Conservation (phyloP, 2,329 filamentous ascomycete species). For the Rutstroemia sp. region DNA sequence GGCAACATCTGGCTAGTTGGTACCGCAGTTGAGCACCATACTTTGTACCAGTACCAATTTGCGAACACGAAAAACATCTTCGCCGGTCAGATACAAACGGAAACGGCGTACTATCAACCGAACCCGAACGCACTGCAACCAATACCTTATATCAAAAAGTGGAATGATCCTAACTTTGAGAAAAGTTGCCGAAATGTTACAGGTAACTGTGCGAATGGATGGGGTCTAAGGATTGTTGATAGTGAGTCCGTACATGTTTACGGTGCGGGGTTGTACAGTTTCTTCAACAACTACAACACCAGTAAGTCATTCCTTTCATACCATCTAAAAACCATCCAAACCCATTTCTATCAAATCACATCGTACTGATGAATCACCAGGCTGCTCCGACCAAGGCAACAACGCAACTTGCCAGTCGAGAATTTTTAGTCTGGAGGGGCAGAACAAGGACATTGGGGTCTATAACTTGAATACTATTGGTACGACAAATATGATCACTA, state of each 20-base stretch:
- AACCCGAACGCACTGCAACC: neutral
- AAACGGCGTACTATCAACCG: constrained; percentile 15
- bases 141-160: neutral
- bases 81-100: constrained; percentile 22
- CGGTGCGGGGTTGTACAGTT: constrained; percentile 8
- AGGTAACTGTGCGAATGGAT: constrained; percentile 1
- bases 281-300: constrained; percentile 7
- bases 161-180: constrained; percentile 5
- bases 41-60: constrained; percentile 47
- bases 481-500: constrained; percentile 17
- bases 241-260: neutral
- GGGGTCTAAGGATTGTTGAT: constrained; percentile 6
- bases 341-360: neutral
- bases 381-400: neutral
- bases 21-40: constrained; percentile 40
- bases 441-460: constrained; percentile 13
- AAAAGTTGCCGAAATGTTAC: neutral
- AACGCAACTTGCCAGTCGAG: constrained; percentile 14
- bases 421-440: constrained; percentile 17
- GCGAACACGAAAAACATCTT: constrained; percentile 28
- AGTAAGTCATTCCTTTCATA: neutral
- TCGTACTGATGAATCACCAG: neutral
- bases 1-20: constrained; percentile 44
- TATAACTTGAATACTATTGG: constrained; percentile 21
- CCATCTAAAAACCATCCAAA: too few species aligned